Percentiles rank a stretch among this genome's conserved stretches.
Evolutionary conservation across 768 basidiomycete species (phyloP).

Genomic region (Auriscalpium vulgare): DNA sequence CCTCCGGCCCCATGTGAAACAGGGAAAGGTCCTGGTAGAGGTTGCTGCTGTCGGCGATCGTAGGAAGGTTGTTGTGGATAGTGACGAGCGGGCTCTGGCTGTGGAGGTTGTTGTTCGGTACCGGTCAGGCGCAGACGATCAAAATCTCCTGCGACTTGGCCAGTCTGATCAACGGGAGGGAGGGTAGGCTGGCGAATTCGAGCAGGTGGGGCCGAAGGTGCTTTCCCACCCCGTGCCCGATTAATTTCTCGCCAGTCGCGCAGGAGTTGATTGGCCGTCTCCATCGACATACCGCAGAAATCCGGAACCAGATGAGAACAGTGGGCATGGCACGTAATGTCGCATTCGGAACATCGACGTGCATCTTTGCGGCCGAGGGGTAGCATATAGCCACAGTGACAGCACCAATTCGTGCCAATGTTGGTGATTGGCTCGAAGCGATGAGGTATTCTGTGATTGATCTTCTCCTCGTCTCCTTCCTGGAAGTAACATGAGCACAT

Average conservation of each 20-base stretch:
- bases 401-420: constrained; percentile 98
- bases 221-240: constrained; percentile 45
- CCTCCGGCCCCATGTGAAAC: constrained; percentile 16
- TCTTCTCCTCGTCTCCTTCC: constrained; percentile 97
- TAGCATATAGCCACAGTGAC: constrained; percentile 97
- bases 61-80: constrained; percentile 14
- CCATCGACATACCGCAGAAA: constrained; percentile 99
- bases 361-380: constrained; percentile 96
- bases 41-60: constrained; percentile 14
- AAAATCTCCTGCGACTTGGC: constrained; percentile 17
- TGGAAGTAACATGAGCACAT: constrained; percentile 22
- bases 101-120: constrained; percentile 15
- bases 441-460: constrained; percentile 98
- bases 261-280: constrained; percentile 90
- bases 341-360: constrained; percentile 91
- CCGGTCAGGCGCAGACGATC: constrained; percentile 17
- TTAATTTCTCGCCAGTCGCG: constrained; percentile 91
- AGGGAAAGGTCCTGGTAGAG: constrained; percentile 16
- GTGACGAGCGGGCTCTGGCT: constrained; percentile 16
- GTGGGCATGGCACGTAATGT: constrained; percentile 93
- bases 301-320: constrained; percentile 98
- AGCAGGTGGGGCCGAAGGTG: constrained; percentile 29
- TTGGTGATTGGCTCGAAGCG: constrained; percentile 96
- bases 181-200: constrained; percentile 24
- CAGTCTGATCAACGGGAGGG: constrained; percentile 19